These are phyloP conservation scores for Friedmanniomyces endolithicus DNA, from an alignment of 495 filamentous ascomycete genomes.

Conservation along the genomic window DNA sequence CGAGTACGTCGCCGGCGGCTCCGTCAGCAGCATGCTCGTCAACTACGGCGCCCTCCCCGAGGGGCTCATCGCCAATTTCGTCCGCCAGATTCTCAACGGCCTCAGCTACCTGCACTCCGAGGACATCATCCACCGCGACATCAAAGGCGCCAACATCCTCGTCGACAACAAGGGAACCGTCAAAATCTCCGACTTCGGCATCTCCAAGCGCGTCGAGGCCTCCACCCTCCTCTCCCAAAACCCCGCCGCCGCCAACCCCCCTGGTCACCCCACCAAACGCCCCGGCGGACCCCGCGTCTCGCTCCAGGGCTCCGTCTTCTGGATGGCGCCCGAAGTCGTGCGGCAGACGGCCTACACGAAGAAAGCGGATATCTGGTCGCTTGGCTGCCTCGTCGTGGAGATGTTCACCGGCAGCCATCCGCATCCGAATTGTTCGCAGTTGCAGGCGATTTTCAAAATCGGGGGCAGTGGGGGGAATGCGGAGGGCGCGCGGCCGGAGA, in stretches of 20 bases:
- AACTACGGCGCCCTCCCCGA: conserved; percentile 93
- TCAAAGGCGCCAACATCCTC: conserved; percentile 97
- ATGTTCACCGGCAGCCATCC: conserved; percentile 98
- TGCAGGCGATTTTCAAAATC: conserved; percentile 98
- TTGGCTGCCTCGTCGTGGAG: conserved; percentile 93
- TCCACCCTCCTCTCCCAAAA: conserved; percentile 39
- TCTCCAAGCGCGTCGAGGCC: conserved; percentile 92
- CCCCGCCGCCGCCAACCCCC: conserved; percentile 28
- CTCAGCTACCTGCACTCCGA: conserved; percentile 90
- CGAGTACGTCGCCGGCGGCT: conserved; percentile 95
- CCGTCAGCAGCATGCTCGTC: conserved; percentile 94
- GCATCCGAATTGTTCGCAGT: conserved; percentile 91
- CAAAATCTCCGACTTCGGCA: conserved; percentile 99
- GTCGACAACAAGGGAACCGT: conserved; percentile 98
- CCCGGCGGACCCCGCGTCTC: conserved; percentile 75
- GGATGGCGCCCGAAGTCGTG: conserved; percentile 99
- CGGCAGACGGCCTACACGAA: conserved; percentile 94
- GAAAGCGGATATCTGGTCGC: conserved; percentile 99
- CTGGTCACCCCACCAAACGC: conserved; percentile 41
- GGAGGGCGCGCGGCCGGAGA: conserved; percentile 62
- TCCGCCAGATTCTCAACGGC: conserved; percentile 87
- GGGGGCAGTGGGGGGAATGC: conserved; percentile 40
- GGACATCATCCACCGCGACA: conserved; percentile 97
- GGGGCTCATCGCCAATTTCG: conserved; percentile 88
- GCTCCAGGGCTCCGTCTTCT: conserved; percentile 93